phyloP scores from a whole-genome alignment of 164 flowering plant genomes.

The Stephania japonica region DNA sequence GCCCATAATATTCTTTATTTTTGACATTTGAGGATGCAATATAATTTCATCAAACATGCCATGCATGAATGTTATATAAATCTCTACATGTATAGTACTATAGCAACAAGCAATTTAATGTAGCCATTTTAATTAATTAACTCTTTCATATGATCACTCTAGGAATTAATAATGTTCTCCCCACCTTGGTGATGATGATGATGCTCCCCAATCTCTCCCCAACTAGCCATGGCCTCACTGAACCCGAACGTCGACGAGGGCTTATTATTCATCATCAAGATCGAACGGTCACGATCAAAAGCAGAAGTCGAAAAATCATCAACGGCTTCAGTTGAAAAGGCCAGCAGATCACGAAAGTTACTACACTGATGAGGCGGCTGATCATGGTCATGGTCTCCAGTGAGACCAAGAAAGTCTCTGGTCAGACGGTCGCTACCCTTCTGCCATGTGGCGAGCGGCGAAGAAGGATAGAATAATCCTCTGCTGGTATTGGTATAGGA shows the following conservation, averaged over 20 bases:
- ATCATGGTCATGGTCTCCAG: slow-evolving; percentile 20
- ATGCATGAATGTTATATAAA: too few relatives aligned
- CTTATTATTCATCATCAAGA: slow-evolving; percentile 17
- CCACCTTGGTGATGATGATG: background rate
- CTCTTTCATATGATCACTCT: too few relatives aligned
- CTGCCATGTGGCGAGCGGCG: slow-evolving; percentile 34
- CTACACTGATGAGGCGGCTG: background rate
- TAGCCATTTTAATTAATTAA: too few relatives aligned
- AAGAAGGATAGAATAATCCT: slow-evolving; percentile 12
- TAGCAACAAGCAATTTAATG: background rate
- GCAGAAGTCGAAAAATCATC: slow-evolving; percentile 21
- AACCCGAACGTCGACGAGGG: slow-evolving; percentile 29
- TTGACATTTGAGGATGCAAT: background rate
- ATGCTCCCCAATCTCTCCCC: slow-evolving; percentile 23
- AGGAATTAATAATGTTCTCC: background rate
- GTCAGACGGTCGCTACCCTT: slow-evolving; percentile 44
- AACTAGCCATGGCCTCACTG: slow-evolving; percentile 15
- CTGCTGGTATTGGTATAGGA: background rate
- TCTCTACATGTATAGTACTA: background rate
- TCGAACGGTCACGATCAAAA: slow-evolving; percentile 33
- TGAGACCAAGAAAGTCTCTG: slow-evolving; percentile 73
- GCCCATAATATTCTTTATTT: background rate
- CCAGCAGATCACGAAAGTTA: slow-evolving; percentile 24
- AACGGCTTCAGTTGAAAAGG: slow-evolving; percentile 29
- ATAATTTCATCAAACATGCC: background rate